Evolutionary conservation across 257 asterid genomes (phyloP), one percentile per base, ranked within the genome.

Genomic region (Anisodus tanguticus): DNA sequence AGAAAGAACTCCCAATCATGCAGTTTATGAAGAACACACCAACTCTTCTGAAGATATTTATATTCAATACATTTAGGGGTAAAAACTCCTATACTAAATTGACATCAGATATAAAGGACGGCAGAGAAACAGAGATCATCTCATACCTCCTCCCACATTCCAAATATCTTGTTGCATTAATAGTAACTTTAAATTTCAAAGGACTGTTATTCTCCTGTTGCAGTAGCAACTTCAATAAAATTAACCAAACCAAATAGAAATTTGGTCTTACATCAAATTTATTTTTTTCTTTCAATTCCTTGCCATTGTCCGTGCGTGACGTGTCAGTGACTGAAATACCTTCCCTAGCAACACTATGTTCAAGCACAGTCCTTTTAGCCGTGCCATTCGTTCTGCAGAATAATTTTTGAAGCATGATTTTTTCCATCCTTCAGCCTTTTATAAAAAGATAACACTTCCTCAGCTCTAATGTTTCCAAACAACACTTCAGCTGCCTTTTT

Each of bases 111-210:
- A 54, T 53, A 7, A 31, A 57, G 80, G 90, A 87, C 22, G 95
- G 92, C 85, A 92, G 79, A 4, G 93, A 90, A 74, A 93, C 86
- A 15, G 91, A 88, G 55, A 85, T 60, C 94, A 92, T 89, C 88
- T 91, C 91, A 83, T 87, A 83, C n/a, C n/a, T n/a, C 89, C 93
- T 90, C 85, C 95, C 97, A 45, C 78, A 88, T 86, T 93, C 95
- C 85, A 88, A 84, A 53, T 92, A 91, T 90, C 83, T 87, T 47
- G 64, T 66, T 19, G 89, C 47, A 84, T 91, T 86, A 13, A 93
- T 91, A 12, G 51, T 85, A 10, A 88, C 93, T 85, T 81, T 86
- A 68, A 93, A 90, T 60, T 86, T 90, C 85, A 92, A 87, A 4
- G 95, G 92, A 87, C 93, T 90, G 89, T 92, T 91, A 13, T 85